Base-by-base conservation (phyloP, 352 stramenopile species). In the Pythium phragmiticola region DNA sequence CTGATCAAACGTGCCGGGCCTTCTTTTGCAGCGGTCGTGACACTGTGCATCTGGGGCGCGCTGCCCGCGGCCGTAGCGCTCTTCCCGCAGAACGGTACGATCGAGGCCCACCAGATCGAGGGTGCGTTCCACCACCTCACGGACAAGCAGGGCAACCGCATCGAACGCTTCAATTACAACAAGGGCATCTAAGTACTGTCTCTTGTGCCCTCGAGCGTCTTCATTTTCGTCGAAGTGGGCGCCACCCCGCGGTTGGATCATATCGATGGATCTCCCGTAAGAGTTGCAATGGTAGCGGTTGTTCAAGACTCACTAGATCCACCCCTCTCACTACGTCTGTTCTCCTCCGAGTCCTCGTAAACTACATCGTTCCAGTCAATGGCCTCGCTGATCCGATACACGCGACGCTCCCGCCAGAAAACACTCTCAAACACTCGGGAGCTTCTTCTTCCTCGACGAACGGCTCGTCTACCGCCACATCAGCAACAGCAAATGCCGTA, bases 41-140 rank as follows among this genome's bases (percentile, higher is more conserved):
- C 82, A 58, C 43, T 92, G 47, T 94, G 86, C 28, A 69, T 94
- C 28, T 92, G 82, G 82, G 86, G 80, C 1, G 84, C 86, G 7
- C 74, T 94, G 55, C 86, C 86, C n/a, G 87, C 66, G 8, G 84
- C 86, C 33, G 77, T 94, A 28, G 86, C 86, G 48, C 76, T 94
- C 0, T 94, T 94, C 69, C 86, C 86, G 11, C 84, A 94, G 60
- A 88, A 82, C 39, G 86, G 86, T 34, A 77, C 68, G 12, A 94
- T 94, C 68, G 75, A 77, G 1, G 78, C 82, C 3, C 62, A 78
- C 46, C 72, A 82, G 21, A 72, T 91, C 34, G 83, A 94, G 51
- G 76, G 77, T 17, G 70, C 89, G 30, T 90, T 90, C 65, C 69
- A 73, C 21, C 72, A 79, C 57, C 71, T 84, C 26, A 78, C 76